Conservation (phyloP, 306 rosid species). For the Sechiopsis laciniata region DNA sequence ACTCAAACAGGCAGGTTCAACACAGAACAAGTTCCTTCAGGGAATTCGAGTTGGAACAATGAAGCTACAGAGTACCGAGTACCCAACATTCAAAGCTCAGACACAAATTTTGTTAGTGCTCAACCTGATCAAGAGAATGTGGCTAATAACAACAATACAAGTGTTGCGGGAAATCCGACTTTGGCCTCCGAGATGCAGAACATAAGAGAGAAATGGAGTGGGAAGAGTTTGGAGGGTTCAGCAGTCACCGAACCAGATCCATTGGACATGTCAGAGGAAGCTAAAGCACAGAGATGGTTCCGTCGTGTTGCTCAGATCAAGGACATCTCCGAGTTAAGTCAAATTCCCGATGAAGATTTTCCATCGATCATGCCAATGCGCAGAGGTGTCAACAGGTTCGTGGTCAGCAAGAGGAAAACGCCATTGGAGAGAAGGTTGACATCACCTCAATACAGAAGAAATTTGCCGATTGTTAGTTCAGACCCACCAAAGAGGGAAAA, state of each 20-base stretch:
- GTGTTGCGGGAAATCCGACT: constrained; percentile 30
- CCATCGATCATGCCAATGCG: constrained; percentile 99
- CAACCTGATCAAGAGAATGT: constrained; percentile 12
- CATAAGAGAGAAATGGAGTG: constrained; percentile 48
- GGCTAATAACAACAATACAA: constrained; percentile 22
- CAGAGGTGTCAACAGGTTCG: constrained; percentile 94
- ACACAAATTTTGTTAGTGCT: constrained; percentile 24
- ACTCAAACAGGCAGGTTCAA: constrained; percentile 24
- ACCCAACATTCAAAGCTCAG: constrained; percentile 30
- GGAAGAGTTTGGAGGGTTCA: constrained; percentile 92
- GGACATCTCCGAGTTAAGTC: constrained; percentile 92
- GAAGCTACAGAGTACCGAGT: constrained; percentile 26
- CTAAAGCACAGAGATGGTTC: constrained; percentile 97
- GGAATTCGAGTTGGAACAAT: constrained; percentile 26
- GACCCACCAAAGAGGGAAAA: constrained; percentile 57
- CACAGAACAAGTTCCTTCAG: constrained; percentile 29
- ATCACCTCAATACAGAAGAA: constrained; percentile 77
- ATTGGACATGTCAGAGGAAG: constrained; percentile 96
- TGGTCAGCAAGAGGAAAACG: constrained; percentile 93
- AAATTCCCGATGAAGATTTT: constrained; percentile 96
- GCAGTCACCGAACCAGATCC: constrained; percentile 91
- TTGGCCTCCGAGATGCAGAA: constrained; percentile 34
- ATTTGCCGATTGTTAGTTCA: constrained; percentile 72
- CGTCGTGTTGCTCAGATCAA: constrained; percentile 88
- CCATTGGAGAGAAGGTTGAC: constrained; percentile 92